A percentile compares a stretch with the other conserved stretches of the same genome.
These are phyloP conservation scores for Theobroma grandiflorum DNA, from an alignment of 441 rosid genomes.

Conservation along the genomic window DNA sequence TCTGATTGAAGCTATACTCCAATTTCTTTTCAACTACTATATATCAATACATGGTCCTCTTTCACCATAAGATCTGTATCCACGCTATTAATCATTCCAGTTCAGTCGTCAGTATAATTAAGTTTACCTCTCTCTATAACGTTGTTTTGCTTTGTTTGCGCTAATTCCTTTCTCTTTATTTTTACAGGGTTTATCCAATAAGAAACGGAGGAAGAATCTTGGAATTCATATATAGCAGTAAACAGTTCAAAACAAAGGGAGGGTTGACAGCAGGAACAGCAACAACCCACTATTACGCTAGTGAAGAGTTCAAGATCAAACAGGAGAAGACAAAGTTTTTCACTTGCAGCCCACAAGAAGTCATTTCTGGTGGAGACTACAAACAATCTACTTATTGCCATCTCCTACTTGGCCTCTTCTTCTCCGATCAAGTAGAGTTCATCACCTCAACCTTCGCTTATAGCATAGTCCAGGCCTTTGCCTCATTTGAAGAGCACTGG, in stretches of 20 bases:
- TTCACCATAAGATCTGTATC: background rate
- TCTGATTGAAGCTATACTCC: background rate
- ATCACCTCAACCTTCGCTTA: constrained; percentile 83
- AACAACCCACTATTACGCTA: constrained; percentile 78
- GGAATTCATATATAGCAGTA: constrained; percentile 86
- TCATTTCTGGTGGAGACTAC: constrained; percentile 77
- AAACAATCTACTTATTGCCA: constrained; percentile 83
- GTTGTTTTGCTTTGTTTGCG: background rate
- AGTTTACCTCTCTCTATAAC: background rate
- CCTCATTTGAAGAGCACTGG: constrained; percentile 75
- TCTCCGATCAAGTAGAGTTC: constrained; percentile 63
- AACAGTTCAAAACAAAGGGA: constrained; percentile 73
- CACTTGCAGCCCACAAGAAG: constrained; percentile 84
- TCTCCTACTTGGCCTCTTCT: constrained; percentile 81
- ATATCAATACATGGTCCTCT: background rate
- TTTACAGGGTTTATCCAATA: constrained; percentile 67
- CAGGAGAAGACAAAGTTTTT: constrained; percentile 76
- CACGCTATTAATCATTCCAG: background rate
- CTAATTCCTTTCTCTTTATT: background rate
- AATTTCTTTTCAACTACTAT: background rate
- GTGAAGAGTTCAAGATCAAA: constrained; percentile 84
- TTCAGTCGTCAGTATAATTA: background rate
- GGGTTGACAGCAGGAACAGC: constrained; percentile 84
- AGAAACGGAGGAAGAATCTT: constrained; percentile 84
- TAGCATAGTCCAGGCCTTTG: constrained; percentile 78